Evolutionary conservation across 2,329 filamentous ascomycete genomes (phyloP).

Genomic region (Calonectria pteridis): DNA sequence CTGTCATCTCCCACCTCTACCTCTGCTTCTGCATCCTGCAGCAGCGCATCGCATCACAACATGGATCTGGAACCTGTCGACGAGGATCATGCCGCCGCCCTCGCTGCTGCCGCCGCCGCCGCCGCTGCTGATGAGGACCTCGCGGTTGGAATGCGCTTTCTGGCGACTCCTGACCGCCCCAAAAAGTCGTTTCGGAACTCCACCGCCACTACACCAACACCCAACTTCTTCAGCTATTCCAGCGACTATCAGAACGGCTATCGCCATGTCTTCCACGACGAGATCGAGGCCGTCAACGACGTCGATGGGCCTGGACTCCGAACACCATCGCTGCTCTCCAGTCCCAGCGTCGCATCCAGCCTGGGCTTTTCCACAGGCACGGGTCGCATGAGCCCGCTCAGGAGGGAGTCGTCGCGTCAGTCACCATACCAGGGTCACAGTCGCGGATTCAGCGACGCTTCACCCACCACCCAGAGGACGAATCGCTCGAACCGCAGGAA

Average conservation of each 20-base stretch:
- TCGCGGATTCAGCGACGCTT: conserved; percentile 36
- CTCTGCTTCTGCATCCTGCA: conserved; percentile 24
- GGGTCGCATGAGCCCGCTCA: conserved; percentile 48
- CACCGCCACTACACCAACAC: conserved; percentile 37
- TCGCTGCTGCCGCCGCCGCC: conserved; percentile 40
- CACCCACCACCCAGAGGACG: conserved; percentile 38
- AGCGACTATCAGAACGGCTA: conserved; percentile 40
- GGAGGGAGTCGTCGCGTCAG: conserved; percentile 44
- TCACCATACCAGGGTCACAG: conserved; percentile 36
- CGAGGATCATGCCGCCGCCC: conserved; percentile 43
- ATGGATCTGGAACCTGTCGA: conserved; percentile 45
- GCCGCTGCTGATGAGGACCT: conserved; percentile 39
- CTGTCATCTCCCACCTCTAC: conserved; percentile 17
- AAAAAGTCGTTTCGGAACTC: conserved; percentile 34
- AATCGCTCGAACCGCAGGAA: conserved; percentile 30
- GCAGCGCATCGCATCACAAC: background rate
- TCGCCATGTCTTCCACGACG: conserved; percentile 42
- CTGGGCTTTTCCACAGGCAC: conserved; percentile 46
- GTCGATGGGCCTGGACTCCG: conserved; percentile 39
- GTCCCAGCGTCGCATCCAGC: conserved; percentile 51
- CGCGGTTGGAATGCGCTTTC: conserved; percentile 28
- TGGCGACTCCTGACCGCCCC: conserved; percentile 44
- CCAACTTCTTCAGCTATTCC: conserved; percentile 40
- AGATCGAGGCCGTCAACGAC: conserved; percentile 36
- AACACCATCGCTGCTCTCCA: conserved; percentile 48